Base-by-base conservation (phyloP, 2,329 filamentous ascomycete species). In the Penicillium sp. region DNA sequence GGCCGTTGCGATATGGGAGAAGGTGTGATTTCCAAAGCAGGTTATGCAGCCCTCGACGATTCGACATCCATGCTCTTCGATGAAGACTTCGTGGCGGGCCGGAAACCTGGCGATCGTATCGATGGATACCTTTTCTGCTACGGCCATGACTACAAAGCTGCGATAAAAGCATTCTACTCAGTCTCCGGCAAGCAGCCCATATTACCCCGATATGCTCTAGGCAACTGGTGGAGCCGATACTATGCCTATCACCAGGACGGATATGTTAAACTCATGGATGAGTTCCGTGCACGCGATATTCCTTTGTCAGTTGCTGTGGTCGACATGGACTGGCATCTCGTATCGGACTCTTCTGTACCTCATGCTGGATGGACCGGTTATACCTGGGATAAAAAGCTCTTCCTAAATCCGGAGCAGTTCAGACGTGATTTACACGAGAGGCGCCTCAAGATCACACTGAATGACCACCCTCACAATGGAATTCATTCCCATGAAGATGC, bases 71-170 rank as follows among this genome's bases (percentile, higher is more conserved):
- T 31, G 28, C 28, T 31, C 28, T 31, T 31, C 14, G 28, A 31
- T 9, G 28, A 31, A 13, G 14, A 9, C 10, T 31, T 9, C 10
- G 28, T 31, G 28, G 14, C 28, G 4, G 4, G 4, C 11, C 7
- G 28, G 14, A 9, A 13, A 31, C 14, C 73, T 1, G 81, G 81
- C 0, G 73, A 78, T 37, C 75, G 83, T 3, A 75, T 81, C 21
- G 84, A 87, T 61, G 79, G 81, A 2, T 87, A 87, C 67, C 73
- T 87, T 2, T 87, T 87, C 68, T 74, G 76, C 39, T 87, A 85
- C 60, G 84, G 83, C 2, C 77, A 76, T 53, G 81, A 86, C 58
- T 87, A 82, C 61, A 74, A 75, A 47, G 79, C 71, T 3, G 83
- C 83, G 14, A 77, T 87, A 48, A 76, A 77, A 52, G 78, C 79